Evolutionary conservation across 345 rosid genomes (phyloP), one percentile per base, ranked within the genome.

Genomic region (Lagerstroemia speciosa): DNA sequence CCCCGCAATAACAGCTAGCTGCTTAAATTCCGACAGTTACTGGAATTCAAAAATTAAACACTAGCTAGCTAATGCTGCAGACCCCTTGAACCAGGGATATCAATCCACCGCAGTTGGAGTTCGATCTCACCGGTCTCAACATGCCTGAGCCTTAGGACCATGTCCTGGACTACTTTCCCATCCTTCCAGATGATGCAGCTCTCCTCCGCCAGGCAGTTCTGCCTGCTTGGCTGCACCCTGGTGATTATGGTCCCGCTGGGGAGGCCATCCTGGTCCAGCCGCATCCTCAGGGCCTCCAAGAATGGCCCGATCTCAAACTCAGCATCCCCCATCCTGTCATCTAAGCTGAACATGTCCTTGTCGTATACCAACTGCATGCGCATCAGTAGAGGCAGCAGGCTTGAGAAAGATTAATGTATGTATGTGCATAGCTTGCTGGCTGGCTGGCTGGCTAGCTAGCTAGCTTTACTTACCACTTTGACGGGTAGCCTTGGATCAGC

Each of bases 271-370:
- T n/a, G n/a, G n/a, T n/a, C n/a, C 65, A 36, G 30, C 0, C 30
- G 27, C 69, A 84, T 74, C 81, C 68, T 82, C 58, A 84, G 78
- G 50, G 90, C 93, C 73, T 86, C 88, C 27, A 89, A 67, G 27
- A 72, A 94, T 0, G 85, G 61, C 66, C 73, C 79, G 50, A 94
- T 83, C 75, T 80, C 84, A 61, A 95, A 79, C 75, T 92, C 97
- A 0, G 97, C 97, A 65, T 95, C 86, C 45, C 98, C 98, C 99
- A 92, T 92, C 74, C 79, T 82, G 73, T 95, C 99, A 71, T 95
- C 99, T 69, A 83, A 84, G 80, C 84, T 83, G 67, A 95, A 84
- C 15, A 82, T 79, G 84, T 90, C 99, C 69, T 83, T 85, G 72
- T 95, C 98, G 31, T 87, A 90, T 73, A 95, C 99, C 3, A 76